Percentiles rank a stretch among this genome's conserved stretches.
Evolutionary conservation across 140 eudicot species (phyloP).

Genomic region (Senecio squalidus): DNA sequence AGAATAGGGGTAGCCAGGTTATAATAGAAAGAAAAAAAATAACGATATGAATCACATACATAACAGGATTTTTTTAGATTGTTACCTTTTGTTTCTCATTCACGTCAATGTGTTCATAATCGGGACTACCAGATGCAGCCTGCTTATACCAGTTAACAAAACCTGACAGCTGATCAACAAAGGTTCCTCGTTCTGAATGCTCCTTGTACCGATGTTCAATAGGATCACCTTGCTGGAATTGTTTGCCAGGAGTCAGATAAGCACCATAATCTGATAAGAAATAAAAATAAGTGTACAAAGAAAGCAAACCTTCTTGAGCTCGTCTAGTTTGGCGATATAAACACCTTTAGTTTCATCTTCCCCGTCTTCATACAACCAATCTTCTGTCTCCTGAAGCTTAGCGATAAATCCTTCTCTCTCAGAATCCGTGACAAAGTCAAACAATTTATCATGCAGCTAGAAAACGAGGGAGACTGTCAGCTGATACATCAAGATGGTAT

Average conservation of each 20-base stretch:
- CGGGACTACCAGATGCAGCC: slow-evolving; percentile 68
- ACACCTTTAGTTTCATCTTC: slow-evolving; percentile 95
- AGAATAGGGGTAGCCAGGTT: neutral
- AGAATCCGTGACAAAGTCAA: slow-evolving; percentile 59
- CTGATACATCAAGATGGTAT: neutral
- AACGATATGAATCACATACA: neutral
- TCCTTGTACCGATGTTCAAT: slow-evolving; percentile 83
- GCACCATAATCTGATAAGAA: neutral
- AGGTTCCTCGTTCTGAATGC: slow-evolving; percentile 54
- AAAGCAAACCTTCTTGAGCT: slow-evolving; percentile 67
- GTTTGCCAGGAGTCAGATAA: slow-evolving; percentile 4
- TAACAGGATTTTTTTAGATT: neutral
- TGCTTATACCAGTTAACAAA: slow-evolving; percentile 72
- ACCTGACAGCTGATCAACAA: slow-evolving; percentile 43
- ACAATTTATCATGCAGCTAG: slow-evolving; percentile 67
- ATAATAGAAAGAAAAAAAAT: neutral
- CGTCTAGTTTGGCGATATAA: slow-evolving; percentile 74
- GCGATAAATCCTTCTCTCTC: slow-evolving; percentile 63
- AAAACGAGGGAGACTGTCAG: neutral
- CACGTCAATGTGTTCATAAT: slow-evolving; percentile 77
- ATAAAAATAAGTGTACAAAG: neutral
- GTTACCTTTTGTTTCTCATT: slow-evolving; percentile 36
- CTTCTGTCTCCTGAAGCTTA: slow-evolving; percentile 81
- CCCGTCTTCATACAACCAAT: slow-evolving; percentile 96
- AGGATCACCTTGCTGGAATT: slow-evolving; percentile 74